Evolutionary conservation across 1,139 yeast species (phyloP).

Genomic region (Taphrina confusa): DNA sequence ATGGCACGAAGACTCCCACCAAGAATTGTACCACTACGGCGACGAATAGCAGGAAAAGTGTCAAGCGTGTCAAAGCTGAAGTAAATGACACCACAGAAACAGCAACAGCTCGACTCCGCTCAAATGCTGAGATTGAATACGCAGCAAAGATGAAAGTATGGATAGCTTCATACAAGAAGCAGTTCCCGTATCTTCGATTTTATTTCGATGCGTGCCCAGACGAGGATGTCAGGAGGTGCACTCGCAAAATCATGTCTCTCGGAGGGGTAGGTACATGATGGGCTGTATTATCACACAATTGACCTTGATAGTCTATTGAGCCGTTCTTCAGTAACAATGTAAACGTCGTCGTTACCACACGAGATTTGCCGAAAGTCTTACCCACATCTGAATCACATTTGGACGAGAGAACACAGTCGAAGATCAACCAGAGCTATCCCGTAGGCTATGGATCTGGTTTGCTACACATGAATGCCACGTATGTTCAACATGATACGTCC

Average conservation of each 20-base stretch:
- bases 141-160: constrained; percentile 48
- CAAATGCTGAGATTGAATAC: constrained; percentile 13
- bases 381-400: too few species aligned
- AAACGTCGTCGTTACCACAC: constrained; percentile 77
- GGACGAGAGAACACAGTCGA: too few species aligned
- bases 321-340: constrained; percentile 77
- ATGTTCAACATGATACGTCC: too few species aligned
- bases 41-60: constrained; percentile 10
- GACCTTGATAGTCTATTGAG: constrained; percentile 51
- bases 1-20: constrained; percentile 7
- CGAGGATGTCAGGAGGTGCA: constrained; percentile 50
- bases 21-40: constrained; percentile 4
- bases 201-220: constrained; percentile 68
- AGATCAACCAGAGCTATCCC: neutral
- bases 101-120: neutral
- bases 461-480: neutral
- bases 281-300: neutral
- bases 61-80: constrained; percentile 19
- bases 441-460: neutral
- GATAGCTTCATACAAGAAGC: constrained; percentile 79
- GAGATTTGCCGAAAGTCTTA: constrained; percentile 42
- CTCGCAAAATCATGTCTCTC: constrained; percentile 46
- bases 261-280: constrained; percentile 44
- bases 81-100: constrained; percentile 6
- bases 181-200: constrained; percentile 70